Percentiles rank a stretch among this genome's conserved stretches.
Conservation (phyloP, 2,329 filamentous ascomycete species). For the Rutstroemia sydowiana region DNA sequence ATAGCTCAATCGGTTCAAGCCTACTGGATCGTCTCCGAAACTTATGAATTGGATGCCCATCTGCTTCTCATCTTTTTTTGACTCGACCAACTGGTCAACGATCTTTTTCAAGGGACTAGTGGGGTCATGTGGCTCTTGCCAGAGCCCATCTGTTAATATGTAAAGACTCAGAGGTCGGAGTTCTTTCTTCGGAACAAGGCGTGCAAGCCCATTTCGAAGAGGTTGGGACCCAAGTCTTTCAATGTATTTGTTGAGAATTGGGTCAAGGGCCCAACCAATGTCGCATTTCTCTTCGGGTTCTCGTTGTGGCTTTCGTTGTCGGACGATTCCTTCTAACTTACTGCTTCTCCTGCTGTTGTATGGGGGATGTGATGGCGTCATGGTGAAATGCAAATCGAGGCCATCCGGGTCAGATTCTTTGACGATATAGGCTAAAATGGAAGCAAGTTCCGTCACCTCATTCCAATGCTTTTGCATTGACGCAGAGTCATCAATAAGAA, state of each 20-base stretch:
- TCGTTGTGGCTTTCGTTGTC: neutral
- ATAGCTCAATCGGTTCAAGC: neutral
- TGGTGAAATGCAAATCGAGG: neutral
- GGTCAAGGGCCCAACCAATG: constrained; percentile 1
- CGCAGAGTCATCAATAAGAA: neutral
- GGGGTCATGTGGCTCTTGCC: constrained; percentile 6
- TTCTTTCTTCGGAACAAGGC: neutral
- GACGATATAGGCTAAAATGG: neutral
- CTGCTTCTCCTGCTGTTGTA: neutral
- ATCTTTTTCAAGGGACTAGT: neutral
- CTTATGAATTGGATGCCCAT: neutral
- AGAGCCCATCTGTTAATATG: constrained; percentile 13
- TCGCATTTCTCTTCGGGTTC: constrained; percentile 4
- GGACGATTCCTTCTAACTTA: neutral
- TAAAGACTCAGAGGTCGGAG: constrained; percentile 10
- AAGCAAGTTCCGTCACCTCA: neutral
- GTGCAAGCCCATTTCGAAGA: neutral
- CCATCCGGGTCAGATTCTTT: neutral
- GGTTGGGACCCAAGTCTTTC: neutral
- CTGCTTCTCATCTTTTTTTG: neutral
- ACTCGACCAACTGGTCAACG: constrained; percentile 6
- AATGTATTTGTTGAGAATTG: constrained; percentile 10
- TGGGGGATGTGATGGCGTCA: neutral
- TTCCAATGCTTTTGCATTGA: neutral
- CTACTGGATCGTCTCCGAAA: neutral